These are phyloP conservation scores for Clonostachys solani DNA, from an alignment of 2,329 filamentous ascomycete genomes.

Conservation along the genomic window DNA sequence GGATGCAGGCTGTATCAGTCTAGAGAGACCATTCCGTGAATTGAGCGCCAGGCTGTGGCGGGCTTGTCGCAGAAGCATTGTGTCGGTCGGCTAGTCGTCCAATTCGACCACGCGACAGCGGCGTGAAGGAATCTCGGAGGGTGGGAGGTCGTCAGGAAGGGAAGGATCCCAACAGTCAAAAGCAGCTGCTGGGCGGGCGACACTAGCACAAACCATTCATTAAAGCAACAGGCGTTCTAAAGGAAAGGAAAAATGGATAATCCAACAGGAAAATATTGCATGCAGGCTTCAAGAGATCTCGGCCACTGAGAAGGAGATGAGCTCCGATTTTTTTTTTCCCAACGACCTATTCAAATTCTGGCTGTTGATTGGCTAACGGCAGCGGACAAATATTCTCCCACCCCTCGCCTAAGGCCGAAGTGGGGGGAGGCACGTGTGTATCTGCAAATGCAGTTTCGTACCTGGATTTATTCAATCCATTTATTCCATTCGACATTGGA, in stretches of 20 bases:
- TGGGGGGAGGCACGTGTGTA: too few relatives aligned
- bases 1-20: neutral
- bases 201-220: neutral
- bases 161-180: neutral
- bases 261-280: neutral
- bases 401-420: too few relatives aligned
- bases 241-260: neutral
- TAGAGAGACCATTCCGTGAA: neutral
- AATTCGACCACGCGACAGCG: too few relatives aligned
- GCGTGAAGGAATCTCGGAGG: neutral
- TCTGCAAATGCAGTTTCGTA: too few relatives aligned
- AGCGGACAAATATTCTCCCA: too few relatives aligned
- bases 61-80: slow-evolving; percentile 5
- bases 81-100: neutral
- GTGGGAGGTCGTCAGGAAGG: neutral
- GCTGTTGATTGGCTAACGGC: too few relatives aligned
- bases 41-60: slow-evolving; percentile 2
- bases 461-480: too few relatives aligned
- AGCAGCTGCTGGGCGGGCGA: neutral
- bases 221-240: neutral
- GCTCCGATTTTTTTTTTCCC: neutral
- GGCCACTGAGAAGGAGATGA: neutral
- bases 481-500: too few relatives aligned
- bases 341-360: too few relatives aligned
- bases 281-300: too few relatives aligned